Evolutionary conservation across 495 filamentous ascomycete species (phyloP).

Genomic region (Pseudomonodictys pantanalensis): DNA sequence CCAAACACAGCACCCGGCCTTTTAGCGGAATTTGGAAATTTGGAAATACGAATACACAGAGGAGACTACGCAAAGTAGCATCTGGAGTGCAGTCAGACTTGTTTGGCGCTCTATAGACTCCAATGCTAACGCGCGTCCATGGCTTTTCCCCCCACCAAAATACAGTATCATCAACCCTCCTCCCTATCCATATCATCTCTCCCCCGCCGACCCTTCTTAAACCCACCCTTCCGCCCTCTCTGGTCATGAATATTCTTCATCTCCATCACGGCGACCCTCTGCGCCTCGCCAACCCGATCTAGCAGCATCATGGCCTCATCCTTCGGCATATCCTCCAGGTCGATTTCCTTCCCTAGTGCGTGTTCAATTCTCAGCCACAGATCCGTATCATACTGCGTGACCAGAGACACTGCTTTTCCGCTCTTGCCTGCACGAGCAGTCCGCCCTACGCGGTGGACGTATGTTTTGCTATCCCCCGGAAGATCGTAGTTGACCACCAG

Average conservation of each 20-base stretch:
- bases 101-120: too few species aligned
- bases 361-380: conserved; percentile 80
- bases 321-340: conserved; percentile 61
- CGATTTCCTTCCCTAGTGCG: conserved; percentile 74
- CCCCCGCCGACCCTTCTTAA: conserved; percentile 52
- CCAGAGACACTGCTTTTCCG: conserved; percentile 75
- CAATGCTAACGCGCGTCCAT: too few species aligned
- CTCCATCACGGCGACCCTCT: conserved; percentile 73
- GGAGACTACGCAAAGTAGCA: too few species aligned
- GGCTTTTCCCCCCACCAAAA: too few species aligned
- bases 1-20: too few species aligned
- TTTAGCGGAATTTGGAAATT: too few species aligned
- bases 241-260: conserved; percentile 83
- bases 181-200: conserved; percentile 83
- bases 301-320: conserved; percentile 87
- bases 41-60: too few species aligned
- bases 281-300: conserved; percentile 76
- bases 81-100: too few species aligned
- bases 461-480: conserved; percentile 80
- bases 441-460: conserved; percentile 91
- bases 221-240: conserved; percentile 61
- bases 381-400: conserved; percentile 92
- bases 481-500: conserved; percentile 85
- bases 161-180: conserved; percentile 64
- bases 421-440: conserved; percentile 87